Evolutionary conservation across 441 rosid species (phyloP).

Genomic region (Gossypium laxum): DNA sequence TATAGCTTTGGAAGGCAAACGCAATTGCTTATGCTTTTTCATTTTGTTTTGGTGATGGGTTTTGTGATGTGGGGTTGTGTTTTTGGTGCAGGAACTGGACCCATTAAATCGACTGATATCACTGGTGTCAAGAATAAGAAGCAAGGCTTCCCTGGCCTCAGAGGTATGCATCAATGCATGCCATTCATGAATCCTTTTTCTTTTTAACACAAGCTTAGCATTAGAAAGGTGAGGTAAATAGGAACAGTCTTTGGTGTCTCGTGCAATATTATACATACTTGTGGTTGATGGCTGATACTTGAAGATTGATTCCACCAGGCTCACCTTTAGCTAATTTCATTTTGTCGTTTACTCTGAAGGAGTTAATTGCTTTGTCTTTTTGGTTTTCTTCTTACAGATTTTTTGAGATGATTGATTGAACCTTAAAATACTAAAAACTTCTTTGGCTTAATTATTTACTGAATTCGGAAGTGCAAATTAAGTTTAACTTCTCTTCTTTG

Average conservation of each 20-base stretch:
- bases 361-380: not conserved
- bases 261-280: not conserved
- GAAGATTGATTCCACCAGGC: not conserved
- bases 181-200: not conserved
- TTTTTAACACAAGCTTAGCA: too few relatives aligned
- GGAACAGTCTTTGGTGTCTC: not conserved
- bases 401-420: not conserved
- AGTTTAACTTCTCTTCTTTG: not conserved
- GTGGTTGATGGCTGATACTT: not conserved
- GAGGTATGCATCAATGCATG: constrained; percentile 28
- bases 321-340: not conserved
- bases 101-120: constrained; percentile 32
- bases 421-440: not conserved
- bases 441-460: not conserved
- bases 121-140: constrained; percentile 47
- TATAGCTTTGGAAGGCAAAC: constrained; percentile 49
- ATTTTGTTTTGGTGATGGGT: not conserved
- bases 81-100: constrained; percentile 45
- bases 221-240: too few relatives aligned
- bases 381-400: not conserved
- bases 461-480: not conserved
- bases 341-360: not conserved
- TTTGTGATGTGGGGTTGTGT: not conserved
- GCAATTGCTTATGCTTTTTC: not conserved
- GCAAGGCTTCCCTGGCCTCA: constrained; percentile 47